Conservation (phyloP, 176 grass and related monocot genomes). For the Stipa capillata region DNA sequence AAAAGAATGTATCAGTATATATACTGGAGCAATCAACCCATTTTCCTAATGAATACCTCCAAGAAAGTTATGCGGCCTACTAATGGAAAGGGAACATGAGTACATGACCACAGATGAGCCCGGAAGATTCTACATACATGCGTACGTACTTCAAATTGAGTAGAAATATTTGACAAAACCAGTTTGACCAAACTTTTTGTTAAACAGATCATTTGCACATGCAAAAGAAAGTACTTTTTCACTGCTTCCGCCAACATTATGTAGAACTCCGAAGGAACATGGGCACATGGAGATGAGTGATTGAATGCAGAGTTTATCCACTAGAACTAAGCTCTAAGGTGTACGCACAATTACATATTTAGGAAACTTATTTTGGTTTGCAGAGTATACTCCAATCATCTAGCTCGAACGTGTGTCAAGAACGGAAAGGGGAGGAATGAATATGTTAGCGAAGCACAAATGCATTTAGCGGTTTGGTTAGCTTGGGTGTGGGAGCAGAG, state of each 20-base stretch:
- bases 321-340: background rate
- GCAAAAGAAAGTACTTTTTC: background rate
- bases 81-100: background rate
- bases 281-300: background rate
- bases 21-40: background rate
- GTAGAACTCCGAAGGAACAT: background rate
- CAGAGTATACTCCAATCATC: background rate
- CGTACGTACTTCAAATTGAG: background rate
- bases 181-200: background rate
- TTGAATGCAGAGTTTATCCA: background rate
- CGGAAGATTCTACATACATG: background rate
- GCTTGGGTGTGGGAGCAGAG: too few relatives aligned
- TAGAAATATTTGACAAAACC: background rate
- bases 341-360: background rate
- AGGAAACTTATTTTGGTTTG: background rate
- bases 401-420: background rate
- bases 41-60: background rate
- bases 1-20: background rate
- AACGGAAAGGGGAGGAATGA: background rate
- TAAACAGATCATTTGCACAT: background rate
- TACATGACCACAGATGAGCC: background rate
- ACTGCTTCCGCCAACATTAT: background rate
- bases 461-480: too few relatives aligned
- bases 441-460: background rate
- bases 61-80: background rate